These are phyloP conservation scores for barrel medic (Medicago truncatula) DNA, from an alignment of 306 rosid species.

Conservation along the genomic window DNA sequence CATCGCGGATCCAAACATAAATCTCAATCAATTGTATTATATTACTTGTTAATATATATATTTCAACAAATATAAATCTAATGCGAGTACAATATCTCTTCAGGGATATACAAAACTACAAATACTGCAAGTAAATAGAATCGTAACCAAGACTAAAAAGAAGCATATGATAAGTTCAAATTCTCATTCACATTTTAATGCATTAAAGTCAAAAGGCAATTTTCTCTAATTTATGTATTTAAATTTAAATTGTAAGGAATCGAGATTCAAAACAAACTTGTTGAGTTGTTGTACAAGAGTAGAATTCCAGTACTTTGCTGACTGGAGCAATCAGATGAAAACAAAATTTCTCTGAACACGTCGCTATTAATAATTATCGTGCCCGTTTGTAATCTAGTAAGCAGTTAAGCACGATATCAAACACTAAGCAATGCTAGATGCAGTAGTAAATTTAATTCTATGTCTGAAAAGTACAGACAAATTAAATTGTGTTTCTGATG, in stretches of 20 bases:
- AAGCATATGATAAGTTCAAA: not conserved
- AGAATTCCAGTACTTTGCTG: conserved; percentile 2
- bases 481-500: not conserved
- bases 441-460: not conserved
- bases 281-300: not conserved
- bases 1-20: too few species aligned
- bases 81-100: not conserved
- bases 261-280: conserved; percentile 14
- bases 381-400: conserved; percentile 44
- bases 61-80: not conserved
- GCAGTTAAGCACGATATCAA: conserved; percentile 13
- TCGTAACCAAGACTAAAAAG: not conserved
- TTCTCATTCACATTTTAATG: not conserved
- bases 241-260: not conserved
- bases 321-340: conserved; percentile 33
- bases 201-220: not conserved
- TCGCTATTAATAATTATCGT: conserved; percentile 42
- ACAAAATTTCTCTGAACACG: conserved; percentile 41
- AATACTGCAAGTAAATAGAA: too few species aligned
- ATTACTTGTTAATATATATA: too few species aligned
- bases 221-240: not conserved
- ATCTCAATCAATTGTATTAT: too few species aligned
- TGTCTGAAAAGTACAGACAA: conserved; percentile 5
- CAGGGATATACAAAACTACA: not conserved
- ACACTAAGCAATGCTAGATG: not conserved